Evolutionary conservation across 805 yeast species (phyloP), one percentile per base, ranked within the genome.

Genomic region (Scheffersomyces spartinae): DNA sequence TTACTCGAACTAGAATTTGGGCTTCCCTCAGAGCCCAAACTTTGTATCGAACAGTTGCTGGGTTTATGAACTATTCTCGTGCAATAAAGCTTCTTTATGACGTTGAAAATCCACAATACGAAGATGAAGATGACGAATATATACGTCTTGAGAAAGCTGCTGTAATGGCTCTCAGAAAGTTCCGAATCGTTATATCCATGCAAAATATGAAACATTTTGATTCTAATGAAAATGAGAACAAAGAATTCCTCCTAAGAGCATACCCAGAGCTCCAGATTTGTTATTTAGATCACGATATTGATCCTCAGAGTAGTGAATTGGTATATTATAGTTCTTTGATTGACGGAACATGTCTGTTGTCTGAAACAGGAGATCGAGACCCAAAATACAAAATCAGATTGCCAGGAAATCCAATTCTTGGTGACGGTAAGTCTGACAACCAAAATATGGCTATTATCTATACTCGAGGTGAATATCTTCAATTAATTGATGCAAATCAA

Each of bases 381-480:
- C 52, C 64, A 31, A 31, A 62, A 63, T 66, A 52, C 49, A 68
- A 77, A 34, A 61, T 88, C n/a, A 71, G 67, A 40, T 62, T 88
- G 9, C 80, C 95, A 3, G 97, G 97, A 9, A 79, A 88, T 52
- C 97, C 97, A 8, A 88, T 88, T 26, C 58, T 86, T 23, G 97
- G 97, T 15, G 97, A 88, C 52, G 97, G 97, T 18, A 88, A 88
- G 48, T 77, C 95, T 9, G 97, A 88, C 48, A 88, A 88, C 48
- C 97, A 88, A 53, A 88, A 88, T 45, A 81, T 81, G 47, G 73
- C 94, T 2, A 47, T 88, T 20, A 74, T 86, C 9, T 88, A 81
- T 52, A 77, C 80, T 48, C 70, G 97, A 29, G 97, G 97, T 13
- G 97, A 88, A 45, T 86, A 85, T 46, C 77, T 88, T 36, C 96